Evolutionary conservation across 2,329 filamentous ascomycete species (phyloP).

Genomic region (Aureobasidium sp.): DNA sequence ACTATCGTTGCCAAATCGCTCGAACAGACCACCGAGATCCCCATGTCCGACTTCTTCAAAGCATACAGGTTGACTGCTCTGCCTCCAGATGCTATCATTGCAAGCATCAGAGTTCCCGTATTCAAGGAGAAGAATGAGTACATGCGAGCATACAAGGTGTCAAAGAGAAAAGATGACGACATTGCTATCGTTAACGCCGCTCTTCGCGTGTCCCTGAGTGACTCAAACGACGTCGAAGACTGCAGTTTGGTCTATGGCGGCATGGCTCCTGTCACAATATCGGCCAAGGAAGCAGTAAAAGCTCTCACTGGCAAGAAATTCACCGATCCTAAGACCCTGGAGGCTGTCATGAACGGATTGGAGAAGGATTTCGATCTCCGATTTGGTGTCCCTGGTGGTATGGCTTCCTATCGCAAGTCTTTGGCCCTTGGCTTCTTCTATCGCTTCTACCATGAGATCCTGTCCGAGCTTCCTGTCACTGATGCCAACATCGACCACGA

Average conservation of each 20-base stretch:
- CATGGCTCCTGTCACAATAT: conserved; percentile 88
- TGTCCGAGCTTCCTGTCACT: conserved; percentile 50
- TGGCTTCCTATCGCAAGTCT: conserved; percentile 92
- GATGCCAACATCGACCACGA: conserved; percentile 58
- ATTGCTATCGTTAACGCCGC: conserved; percentile 95
- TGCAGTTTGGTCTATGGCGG: conserved; percentile 85
- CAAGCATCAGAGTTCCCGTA: conserved; percentile 76
- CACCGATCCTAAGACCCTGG: conserved; percentile 72
- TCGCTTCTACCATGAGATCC: conserved; percentile 86
- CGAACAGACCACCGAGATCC: conserved; percentile 69
- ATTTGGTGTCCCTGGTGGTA: conserved; percentile 90
- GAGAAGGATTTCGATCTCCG: conserved; percentile 80
- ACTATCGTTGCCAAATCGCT: conserved; percentile 73
- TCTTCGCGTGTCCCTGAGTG: conserved; percentile 64
- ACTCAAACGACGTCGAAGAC: conserved; percentile 62
- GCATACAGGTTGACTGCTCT: conserved; percentile 83
- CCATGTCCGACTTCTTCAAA: conserved; percentile 87
- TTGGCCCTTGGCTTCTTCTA: conserved; percentile 93
- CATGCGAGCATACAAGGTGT: conserved; percentile 87
- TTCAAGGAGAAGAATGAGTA: conserved; percentile 70
- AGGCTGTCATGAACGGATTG: conserved; percentile 84
- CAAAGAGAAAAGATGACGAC: conserved; percentile 95
- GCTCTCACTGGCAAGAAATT: conserved; percentile 73
- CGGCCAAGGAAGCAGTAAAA: conserved; percentile 68
- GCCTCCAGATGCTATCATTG: conserved; percentile 72